Base-by-base conservation (phyloP, 2,329 filamentous ascomycete species). In the Aspergillus chevalieri region DNA sequence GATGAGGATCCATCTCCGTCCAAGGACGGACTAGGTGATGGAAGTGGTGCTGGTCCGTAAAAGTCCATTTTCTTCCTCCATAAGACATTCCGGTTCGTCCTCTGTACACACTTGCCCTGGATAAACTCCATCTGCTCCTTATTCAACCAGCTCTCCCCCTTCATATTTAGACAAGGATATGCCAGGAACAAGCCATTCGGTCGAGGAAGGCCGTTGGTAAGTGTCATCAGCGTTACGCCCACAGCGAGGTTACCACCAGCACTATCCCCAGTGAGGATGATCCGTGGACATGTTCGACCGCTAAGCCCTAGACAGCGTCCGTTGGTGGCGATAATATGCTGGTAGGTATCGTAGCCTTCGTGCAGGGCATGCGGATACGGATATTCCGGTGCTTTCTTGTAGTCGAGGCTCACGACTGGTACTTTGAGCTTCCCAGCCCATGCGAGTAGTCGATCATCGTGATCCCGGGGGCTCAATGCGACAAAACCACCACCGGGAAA, bases 61-160 rank as follows among this genome's bases (percentile, higher is more conserved):
- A 95, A 97, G 64, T 96, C 88, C 72, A 89, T 87, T 55, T 84
- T 90, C 73, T 98, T 97, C 50, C 88, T 81, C 33, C 85, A 80
- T 9, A 96, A 75, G 48, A 97, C 86, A 22, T 82, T 80, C 50
- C 80, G 79, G 63, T 96, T 95, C 1, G 85, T 89, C 58, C 84
- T 85, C 21, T 89, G 81, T 65, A 84, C 84, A 50, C 83, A 81
- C 9, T 89, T 83, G 55, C 95, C 91, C 56, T 89, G 85, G 55
- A 98, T 95, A 52, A 98, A 74, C 0, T 89, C 83, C 89, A 97
- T 95, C 66, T 98, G 91, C 67, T 97, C 92, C 60, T 97, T 92
- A 0, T 89, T 91, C 91, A 98, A 97, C 93, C 93, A 98, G 68
- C 91, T 96, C 34, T 89, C 89, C 57, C 97, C 97, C 62, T 95